Percentiles rank a stretch among this genome's conserved stretches.
phyloP scores from a whole-genome alignment of 2,329 filamentous ascomycete genomes.

The Ophiocordyceps camponoti-leonardi region DNA sequence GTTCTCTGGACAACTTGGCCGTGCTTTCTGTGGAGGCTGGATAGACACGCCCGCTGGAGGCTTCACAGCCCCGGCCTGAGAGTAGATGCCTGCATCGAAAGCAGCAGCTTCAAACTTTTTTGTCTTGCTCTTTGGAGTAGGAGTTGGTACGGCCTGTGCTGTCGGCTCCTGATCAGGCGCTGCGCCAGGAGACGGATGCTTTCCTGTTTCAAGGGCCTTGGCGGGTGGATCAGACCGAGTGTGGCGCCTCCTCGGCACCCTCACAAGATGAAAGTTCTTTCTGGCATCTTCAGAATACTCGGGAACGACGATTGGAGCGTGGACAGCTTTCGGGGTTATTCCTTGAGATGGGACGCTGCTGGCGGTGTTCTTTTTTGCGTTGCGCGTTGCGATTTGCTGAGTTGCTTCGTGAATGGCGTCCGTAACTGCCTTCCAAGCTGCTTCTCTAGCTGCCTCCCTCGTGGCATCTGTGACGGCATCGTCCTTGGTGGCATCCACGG shows the following conservation, averaged over 20 bases:
- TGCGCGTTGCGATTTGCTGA: not conserved
- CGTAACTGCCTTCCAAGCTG: not conserved
- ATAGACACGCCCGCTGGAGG: slow-evolving; percentile 9
- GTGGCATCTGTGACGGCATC: not conserved
- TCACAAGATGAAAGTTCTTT: not conserved
- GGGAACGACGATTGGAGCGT: not conserved
- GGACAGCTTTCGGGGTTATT: not conserved
- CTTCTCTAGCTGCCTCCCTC: not conserved
- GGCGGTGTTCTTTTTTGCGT: not conserved
- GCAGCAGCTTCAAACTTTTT: slow-evolving; percentile 7
- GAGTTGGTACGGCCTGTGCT: not conserved
- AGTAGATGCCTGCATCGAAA: slow-evolving; percentile 23
- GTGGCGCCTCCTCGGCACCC: not conserved
- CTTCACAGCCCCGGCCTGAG: slow-evolving; percentile 9
- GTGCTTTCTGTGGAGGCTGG: not conserved
- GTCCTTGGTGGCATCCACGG: not conserved
- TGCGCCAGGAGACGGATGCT: not conserved
- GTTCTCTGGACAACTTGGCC: slow-evolving; percentile 3
- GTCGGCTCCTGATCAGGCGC: not conserved
- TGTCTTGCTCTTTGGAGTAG: not conserved
- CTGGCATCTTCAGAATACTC: not conserved
- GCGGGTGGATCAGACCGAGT: not conserved
- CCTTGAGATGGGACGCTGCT: not conserved
- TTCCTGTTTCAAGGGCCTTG: not conserved
- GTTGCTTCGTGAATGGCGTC: not conserved